Base-by-base conservation (phyloP, 2,329 filamentous ascomycete species). In the Aspergillus alliaceus region DNA sequence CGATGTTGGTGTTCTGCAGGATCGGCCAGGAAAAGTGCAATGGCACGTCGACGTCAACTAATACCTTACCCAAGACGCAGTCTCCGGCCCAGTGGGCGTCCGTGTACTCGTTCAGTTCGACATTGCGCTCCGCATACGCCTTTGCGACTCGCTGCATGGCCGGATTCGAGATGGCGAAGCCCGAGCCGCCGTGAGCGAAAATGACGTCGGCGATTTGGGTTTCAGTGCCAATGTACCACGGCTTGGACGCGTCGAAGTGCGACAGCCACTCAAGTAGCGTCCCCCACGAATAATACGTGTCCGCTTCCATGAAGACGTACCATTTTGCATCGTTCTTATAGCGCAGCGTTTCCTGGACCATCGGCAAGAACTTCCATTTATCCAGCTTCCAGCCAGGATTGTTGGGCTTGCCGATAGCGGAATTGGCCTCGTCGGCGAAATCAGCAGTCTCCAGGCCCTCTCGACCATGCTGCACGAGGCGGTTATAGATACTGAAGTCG, bases 291-390 rank as follows among this genome's bases (percentile, higher is more conserved):
- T 85, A 68, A 61, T 83, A 86, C 0, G 83, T 85, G 64, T 86
- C 84, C 0, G 82, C 79, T 62, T 86, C 84, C 47, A 84, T 79
- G 66, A 86, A 86, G 54, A 84, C 72, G 59, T 79, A 86, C 84
- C 84, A 86, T 54, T 80, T 81, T 44, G 80, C 79, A 25, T 82
- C 70, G 2, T 79, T 79, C 35, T 72, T 71, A 59, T 75, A 60
- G 22, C 67, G 66, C 40, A 79, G 73, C 0, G 81, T 76, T 62
- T 80, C 77, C 62, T 83, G 79, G 2, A 82, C 78, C 74, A 84
- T 79, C 6, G 82, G 82, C 20, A 85, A 69, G 60, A 83, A 81
- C 66, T 84, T 85, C 82, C 82, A 85, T 62, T 84, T 84, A 61
- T 85, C 82, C 35, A 85, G 71, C 55, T 75, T 79, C 82, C 77